Conservation (phyloP, 805 yeast genomes). For the Yamadazyma paraphyllophila region DNA sequence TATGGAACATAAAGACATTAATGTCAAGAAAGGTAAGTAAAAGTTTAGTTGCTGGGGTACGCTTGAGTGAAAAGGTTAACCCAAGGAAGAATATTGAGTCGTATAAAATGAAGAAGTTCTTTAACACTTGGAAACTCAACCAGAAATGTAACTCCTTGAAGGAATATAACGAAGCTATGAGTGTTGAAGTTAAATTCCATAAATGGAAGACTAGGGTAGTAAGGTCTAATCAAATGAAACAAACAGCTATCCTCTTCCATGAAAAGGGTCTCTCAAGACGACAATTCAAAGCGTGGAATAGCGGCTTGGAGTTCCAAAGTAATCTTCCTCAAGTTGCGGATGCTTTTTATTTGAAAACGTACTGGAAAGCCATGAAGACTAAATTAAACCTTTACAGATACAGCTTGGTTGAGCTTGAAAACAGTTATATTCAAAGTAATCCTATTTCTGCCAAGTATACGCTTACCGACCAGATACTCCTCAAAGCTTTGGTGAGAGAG, state of each 20-base stretch:
- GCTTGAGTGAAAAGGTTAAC: too few relatives aligned
- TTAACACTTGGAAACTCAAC: constrained; percentile 8
- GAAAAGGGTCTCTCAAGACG: background rate
- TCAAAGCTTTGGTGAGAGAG: constrained; percentile 7
- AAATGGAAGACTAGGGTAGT: background rate
- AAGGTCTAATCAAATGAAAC: background rate
- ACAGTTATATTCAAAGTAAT: background rate
- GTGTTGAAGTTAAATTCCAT: background rate
- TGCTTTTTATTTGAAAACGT: constrained; percentile 8
- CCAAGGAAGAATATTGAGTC: background rate
- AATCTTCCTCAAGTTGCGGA: constrained; percentile 13
- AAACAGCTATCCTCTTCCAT: background rate
- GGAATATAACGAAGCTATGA: background rate
- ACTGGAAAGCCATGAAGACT: constrained; percentile 1
- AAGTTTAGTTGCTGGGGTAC: too few relatives aligned
- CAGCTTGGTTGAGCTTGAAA: background rate
- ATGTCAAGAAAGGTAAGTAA: background rate
- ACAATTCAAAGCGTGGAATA: constrained; percentile 5
- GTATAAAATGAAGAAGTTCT: background rate
- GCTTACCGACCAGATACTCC: constrained; percentile 3
- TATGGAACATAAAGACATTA: constrained; percentile 8
- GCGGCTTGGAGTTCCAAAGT: constrained; percentile 1
- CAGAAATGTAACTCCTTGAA: background rate
- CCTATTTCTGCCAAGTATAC: constrained; percentile 3
- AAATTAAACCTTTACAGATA: background rate